phyloP scores from a whole-genome alignment of 352 stramenopile genomes.

The Elongisporangium anandrum region DNA sequence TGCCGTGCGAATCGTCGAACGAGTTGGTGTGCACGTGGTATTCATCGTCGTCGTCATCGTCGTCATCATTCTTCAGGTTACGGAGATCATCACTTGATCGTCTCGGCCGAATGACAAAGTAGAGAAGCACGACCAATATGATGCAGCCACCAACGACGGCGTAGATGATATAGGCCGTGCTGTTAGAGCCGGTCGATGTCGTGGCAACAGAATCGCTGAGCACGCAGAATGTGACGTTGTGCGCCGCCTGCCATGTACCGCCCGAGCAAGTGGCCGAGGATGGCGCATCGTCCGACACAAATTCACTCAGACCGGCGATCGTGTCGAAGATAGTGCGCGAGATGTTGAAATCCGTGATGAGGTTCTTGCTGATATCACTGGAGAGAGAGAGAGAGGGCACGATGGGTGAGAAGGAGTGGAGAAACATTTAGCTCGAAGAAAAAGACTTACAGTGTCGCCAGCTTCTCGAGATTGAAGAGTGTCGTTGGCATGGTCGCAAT shows the following conservation, averaged over 20 bases:
- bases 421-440: no score
- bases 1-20: constrained; percentile 9
- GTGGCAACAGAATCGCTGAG: constrained; percentile 9
- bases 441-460: constrained; percentile 22
- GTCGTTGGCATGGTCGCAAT: constrained; percentile 19
- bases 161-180: constrained; percentile 41
- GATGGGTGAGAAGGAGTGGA: no score
- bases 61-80: not conserved
- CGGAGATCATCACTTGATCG: not conserved
- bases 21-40: not conserved
- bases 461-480: constrained; percentile 17
- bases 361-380: constrained; percentile 23
- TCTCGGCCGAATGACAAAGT: not conserved
- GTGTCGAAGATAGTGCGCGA: constrained; percentile 19
- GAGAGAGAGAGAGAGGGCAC: no score
- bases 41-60: constrained; percentile 4
- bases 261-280: constrained; percentile 16
- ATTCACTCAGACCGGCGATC: constrained; percentile 21
- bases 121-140: constrained; percentile 41
- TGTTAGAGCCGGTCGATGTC: constrained; percentile 16
- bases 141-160: constrained; percentile 34
- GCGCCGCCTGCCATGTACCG: constrained; percentile 25
- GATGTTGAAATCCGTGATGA: constrained; percentile 35
- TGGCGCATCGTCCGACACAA: constrained; percentile 20
- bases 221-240: constrained; percentile 33